phyloP scores from a whole-genome alignment of 2,329 filamentous ascomycete genomes.

The Didymella pomorum region DNA sequence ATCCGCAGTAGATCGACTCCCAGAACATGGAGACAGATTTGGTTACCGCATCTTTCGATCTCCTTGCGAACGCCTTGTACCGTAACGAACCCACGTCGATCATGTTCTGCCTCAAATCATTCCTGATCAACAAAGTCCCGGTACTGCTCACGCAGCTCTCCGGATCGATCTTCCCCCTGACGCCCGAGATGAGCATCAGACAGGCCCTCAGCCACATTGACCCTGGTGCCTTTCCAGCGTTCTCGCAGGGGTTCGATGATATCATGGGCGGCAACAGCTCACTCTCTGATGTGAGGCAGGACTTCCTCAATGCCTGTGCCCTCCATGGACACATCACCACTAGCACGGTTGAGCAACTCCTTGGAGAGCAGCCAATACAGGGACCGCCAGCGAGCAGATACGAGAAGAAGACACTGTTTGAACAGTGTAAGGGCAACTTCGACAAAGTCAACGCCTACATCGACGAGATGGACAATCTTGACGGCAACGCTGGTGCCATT shows the following conservation, averaged over 20 bases:
- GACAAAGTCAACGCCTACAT: constrained; percentile 79
- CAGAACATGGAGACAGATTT: constrained; percentile 82
- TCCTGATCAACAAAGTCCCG: constrained; percentile 79
- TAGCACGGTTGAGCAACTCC: constrained; percentile 76
- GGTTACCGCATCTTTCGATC: constrained; percentile 87
- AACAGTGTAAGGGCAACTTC: constrained; percentile 78
- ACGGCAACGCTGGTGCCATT: constrained; percentile 89
- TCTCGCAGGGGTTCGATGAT: constrained; percentile 70
- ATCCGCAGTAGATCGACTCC: constrained; percentile 69
- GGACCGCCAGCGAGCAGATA: constrained; percentile 78
- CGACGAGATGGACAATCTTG: constrained; percentile 84
- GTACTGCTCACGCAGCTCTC: constrained; percentile 66
- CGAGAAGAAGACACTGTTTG: constrained; percentile 78
- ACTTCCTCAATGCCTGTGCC: constrained; percentile 91
- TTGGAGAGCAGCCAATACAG: constrained; percentile 85
- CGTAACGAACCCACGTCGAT: constrained; percentile 67
- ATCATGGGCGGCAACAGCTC: constrained; percentile 62
- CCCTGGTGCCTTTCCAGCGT: constrained; percentile 68
- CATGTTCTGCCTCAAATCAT: constrained; percentile 81
- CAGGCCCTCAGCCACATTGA: constrained; percentile 71
- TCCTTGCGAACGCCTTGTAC: constrained; percentile 86
- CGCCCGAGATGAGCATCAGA: constrained; percentile 70
- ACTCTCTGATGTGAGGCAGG: constrained; percentile 73
- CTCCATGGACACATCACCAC: constrained; percentile 85
- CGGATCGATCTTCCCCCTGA: constrained; percentile 65